Conservation (phyloP, 2,329 filamentous ascomycete genomes). For the Epichloe baconii region DNA sequence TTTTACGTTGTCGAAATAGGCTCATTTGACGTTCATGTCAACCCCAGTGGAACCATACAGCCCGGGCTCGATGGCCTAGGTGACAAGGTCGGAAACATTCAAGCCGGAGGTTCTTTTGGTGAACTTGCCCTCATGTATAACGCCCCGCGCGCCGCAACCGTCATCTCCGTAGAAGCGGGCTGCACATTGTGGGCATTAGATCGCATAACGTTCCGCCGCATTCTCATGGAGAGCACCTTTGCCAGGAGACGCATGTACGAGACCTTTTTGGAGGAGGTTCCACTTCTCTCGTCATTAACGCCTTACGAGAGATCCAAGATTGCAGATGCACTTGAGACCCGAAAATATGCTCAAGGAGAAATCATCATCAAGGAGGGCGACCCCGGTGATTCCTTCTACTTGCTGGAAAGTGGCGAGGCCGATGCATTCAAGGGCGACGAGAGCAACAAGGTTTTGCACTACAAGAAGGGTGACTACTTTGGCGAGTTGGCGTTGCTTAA, state of each 20-base stretch:
- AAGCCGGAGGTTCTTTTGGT: constrained; percentile 85
- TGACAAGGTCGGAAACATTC: constrained; percentile 65
- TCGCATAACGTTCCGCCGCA: constrained; percentile 90
- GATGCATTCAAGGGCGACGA: constrained; percentile 71
- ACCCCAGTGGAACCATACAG: constrained; percentile 62
- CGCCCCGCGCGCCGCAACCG: constrained; percentile 85
- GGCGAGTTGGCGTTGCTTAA: constrained; percentile 89
- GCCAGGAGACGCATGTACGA: constrained; percentile 94
- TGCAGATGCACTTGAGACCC: constrained; percentile 85
- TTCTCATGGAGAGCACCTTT: constrained; percentile 96
- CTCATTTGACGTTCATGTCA: constrained; percentile 82
- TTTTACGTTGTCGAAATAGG: constrained; percentile 96
- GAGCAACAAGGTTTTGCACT: constrained; percentile 60
- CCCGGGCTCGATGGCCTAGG: constrained; percentile 74
- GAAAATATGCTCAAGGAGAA: constrained; percentile 68
- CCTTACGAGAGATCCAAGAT: constrained; percentile 95
- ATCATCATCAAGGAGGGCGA: constrained; percentile 87
- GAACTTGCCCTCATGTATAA: constrained; percentile 99
- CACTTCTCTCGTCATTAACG: constrained; percentile 69
- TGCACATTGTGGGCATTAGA: constrained; percentile 91
- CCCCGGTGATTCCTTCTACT: constrained; percentile 80
- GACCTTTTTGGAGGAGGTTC: constrained; percentile 88
- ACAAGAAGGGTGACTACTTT: constrained; percentile 91
- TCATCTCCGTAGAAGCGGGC: constrained; percentile 65
- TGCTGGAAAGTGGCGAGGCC: constrained; percentile 77